phyloP scores from a whole-genome alignment of 768 basidiomycete species.

The Boletus edulis region DNA sequence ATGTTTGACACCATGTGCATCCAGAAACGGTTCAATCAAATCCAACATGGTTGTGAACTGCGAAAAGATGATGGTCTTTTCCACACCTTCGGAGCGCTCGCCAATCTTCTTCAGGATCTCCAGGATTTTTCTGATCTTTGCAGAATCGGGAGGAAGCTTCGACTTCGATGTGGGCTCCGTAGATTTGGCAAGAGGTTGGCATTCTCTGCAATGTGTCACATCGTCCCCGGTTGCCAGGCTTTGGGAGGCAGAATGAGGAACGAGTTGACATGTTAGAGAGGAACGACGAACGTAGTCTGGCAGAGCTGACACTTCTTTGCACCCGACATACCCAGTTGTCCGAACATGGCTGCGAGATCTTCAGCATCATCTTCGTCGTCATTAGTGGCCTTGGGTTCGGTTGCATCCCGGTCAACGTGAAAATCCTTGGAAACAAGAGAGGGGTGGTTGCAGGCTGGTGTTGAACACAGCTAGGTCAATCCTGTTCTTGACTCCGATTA shows the following conservation, averaged over 20 bases:
- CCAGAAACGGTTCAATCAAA: slow-evolving; percentile 82
- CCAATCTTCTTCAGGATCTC: slow-evolving; percentile 68
- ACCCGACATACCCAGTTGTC: slow-evolving; percentile 57
- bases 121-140: slow-evolving; percentile 85
- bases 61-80: slow-evolving; percentile 97
- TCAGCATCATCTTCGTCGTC: slow-evolving; percentile 59
- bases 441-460: slow-evolving; percentile 86
- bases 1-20: slow-evolving; percentile 61
- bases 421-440: slow-evolving; percentile 77
- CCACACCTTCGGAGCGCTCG: slow-evolving; percentile 50
- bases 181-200: slow-evolving; percentile 50
- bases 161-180: slow-evolving; percentile 31
- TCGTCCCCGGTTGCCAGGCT: slow-evolving; percentile 23
- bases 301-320: slow-evolving; percentile 78
- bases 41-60: slow-evolving; percentile 90
- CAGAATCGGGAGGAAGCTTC: slow-evolving; percentile 62
- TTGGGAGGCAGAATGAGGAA: not conserved
- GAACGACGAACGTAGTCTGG: slow-evolving; percentile 55
- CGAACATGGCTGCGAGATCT: slow-evolving; percentile 74
- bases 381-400: slow-evolving; percentile 60
- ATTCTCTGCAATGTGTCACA: slow-evolving; percentile 54
- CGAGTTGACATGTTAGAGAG: not conserved
- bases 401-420: slow-evolving; percentile 68
- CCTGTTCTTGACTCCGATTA: not conserved
- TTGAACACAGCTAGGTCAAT: not conserved